Evolutionary conservation across 108 stramenopile species (phyloP).

Genomic region (Chaetoceros tenuissimus): DNA sequence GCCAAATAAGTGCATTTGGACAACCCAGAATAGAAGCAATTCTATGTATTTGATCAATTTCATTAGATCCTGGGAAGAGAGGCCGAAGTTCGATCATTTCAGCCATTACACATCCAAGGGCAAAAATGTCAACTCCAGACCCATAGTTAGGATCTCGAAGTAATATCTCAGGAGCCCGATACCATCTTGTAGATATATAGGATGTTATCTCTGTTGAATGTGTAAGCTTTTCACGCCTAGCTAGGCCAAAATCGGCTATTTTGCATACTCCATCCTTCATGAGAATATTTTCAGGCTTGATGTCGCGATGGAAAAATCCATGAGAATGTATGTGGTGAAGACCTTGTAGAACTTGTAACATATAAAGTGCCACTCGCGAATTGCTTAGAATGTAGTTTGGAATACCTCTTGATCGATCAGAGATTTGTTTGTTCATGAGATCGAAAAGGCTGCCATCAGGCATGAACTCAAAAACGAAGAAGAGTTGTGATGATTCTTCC

Average conservation of each 20-base stretch:
- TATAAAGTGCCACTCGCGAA: constrained; percentile 67
- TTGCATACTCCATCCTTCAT: constrained; percentile 68
- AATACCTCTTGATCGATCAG: not conserved
- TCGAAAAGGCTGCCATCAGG: constrained; percentile 87
- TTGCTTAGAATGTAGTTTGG: constrained; percentile 15
- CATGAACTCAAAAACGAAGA: constrained; percentile 97
- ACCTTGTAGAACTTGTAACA: constrained; percentile 82
- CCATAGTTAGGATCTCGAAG: constrained; percentile 68
- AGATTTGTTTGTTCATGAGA: constrained; percentile 39
- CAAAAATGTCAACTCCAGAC: constrained; percentile 89
- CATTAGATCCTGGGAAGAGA: constrained; percentile 87
- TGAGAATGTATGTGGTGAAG: constrained; percentile 82
- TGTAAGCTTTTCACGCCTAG: constrained; percentile 35
- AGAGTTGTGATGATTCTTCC: constrained; percentile 76
- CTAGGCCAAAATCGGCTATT: constrained; percentile 93
- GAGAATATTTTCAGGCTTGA: constrained; percentile 91
- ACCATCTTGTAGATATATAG: constrained; percentile 96
- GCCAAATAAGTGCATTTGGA: constrained; percentile 45
- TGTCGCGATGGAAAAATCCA: constrained; percentile 91
- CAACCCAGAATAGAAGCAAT: constrained; percentile 76
- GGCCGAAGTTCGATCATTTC: constrained; percentile 86
- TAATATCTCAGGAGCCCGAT: constrained; percentile 94
- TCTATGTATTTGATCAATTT: constrained; percentile 86
- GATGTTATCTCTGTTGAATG: constrained; percentile 37
- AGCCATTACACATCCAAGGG: constrained; percentile 85